Evolutionary conservation across 2,329 filamentous ascomycete genomes (phyloP).

Genomic region (Penicillium palitans): DNA sequence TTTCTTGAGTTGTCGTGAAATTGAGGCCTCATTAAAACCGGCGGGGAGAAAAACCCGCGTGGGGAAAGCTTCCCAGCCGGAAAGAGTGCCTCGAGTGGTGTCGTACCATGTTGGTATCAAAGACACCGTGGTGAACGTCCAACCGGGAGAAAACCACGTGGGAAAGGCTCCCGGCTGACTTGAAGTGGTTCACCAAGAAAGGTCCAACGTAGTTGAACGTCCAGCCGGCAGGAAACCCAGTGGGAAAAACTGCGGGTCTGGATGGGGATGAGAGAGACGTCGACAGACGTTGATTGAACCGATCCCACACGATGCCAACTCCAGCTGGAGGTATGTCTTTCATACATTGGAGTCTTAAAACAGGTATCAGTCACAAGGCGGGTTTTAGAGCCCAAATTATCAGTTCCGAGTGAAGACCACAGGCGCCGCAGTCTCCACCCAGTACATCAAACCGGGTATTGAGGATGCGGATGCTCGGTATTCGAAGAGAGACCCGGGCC

Average conservation of each 20-base stretch:
- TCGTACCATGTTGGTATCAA: neutral
- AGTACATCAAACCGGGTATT: neutral
- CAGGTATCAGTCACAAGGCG: neutral
- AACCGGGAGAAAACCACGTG: neutral
- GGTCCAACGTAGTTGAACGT: neutral
- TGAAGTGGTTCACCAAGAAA: neutral
- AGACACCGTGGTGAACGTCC: neutral
- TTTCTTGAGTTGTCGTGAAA: neutral
- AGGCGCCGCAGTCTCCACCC: neutral
- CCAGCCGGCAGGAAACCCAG: neutral
- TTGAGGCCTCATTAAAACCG: constrained; percentile 7
- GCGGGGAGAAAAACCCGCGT: neutral
- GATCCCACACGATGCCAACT: neutral
- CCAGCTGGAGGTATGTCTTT: neutral
- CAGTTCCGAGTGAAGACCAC: neutral
- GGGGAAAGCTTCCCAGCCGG: neutral
- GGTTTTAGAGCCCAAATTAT: neutral
- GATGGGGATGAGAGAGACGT: constrained; percentile 1
- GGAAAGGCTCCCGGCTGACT: neutral
- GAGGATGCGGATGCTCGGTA: neutral
- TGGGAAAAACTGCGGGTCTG: constrained; percentile 1
- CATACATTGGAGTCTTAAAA: neutral
- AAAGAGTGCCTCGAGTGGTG: constrained; percentile 1
- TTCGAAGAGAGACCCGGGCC: constrained; percentile 1
- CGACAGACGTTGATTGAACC: neutral